A percentile compares a stretch with the other conserved stretches of the same genome.
Evolutionary conservation across 805 yeast genomes (phyloP).

Genomic region (Candida awuae): DNA sequence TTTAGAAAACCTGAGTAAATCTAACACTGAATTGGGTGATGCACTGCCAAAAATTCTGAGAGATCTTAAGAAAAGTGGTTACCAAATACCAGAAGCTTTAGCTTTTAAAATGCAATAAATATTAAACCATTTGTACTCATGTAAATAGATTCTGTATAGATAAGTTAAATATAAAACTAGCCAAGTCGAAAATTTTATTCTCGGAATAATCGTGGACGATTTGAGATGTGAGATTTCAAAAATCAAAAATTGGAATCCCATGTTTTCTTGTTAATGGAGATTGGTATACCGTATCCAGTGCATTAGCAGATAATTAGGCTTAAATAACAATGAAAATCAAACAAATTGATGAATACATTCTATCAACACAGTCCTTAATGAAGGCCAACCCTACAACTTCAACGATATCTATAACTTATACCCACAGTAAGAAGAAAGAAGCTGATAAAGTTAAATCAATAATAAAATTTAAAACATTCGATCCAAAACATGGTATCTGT

Average conservation of each 20-base stretch:
- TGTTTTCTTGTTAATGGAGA: too few species aligned
- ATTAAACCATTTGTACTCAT: background rate
- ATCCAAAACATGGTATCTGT: conserved; percentile 55
- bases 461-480: conserved; percentile 53
- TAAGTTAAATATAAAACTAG: too few species aligned
- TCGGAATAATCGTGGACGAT: too few species aligned
- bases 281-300: too few species aligned
- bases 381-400: conserved; percentile 25
- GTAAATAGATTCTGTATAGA: background rate
- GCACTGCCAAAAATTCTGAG: conserved; percentile 32
- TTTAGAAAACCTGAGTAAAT: conserved; percentile 31
- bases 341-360: conserved; percentile 26
- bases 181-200: too few species aligned
- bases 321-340: conserved; percentile 17
- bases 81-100: conserved; percentile 15
- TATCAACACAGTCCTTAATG: conserved; percentile 23
- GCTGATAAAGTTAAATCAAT: conserved; percentile 17
- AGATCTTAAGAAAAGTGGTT: conserved; percentile 15
- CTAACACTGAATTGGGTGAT: conserved; percentile 31
- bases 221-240: too few species aligned
- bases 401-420: conserved; percentile 28
- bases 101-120: conserved; percentile 1
- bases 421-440: conserved; percentile 21
- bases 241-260: too few species aligned
- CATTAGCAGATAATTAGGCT: too few species aligned